Evolutionary conservation across 139 green algal species (phyloP).

Genomic region (Chlamydomonas schloesseri): DNA sequence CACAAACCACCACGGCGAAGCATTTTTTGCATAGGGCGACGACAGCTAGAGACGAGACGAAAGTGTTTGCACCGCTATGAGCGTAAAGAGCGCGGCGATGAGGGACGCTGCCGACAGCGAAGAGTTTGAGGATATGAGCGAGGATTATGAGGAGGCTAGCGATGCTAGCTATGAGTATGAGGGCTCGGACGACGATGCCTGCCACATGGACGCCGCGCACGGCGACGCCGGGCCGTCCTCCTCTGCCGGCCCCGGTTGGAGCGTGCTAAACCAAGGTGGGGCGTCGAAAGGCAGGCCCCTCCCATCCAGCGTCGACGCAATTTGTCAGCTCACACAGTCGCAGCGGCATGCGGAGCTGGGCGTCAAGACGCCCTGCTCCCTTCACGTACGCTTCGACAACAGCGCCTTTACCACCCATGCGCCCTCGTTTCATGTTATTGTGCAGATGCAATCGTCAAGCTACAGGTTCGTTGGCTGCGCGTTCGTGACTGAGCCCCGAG

Average conservation of each 20-base stretch:
- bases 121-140: constrained; percentile 3
- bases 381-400: not conserved
- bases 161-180: constrained; percentile 25
- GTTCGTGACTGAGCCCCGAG: no score
- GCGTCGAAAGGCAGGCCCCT: no score
- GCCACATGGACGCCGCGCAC: constrained; percentile 10
- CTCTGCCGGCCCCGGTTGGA: constrained; percentile 16
- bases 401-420: not conserved
- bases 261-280: constrained; percentile 28
- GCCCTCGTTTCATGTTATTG: not conserved
- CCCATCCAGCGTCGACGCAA: no score
- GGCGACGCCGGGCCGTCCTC: constrained; percentile 18
- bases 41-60: no score
- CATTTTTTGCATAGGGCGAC: no score
- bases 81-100: not conserved
- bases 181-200: not conserved
- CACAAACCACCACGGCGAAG: no score
- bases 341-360: not conserved
- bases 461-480: no score
- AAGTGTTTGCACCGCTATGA: not conserved
- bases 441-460: no score
- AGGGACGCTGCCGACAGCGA: constrained; percentile 10
- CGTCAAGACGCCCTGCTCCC: not conserved
- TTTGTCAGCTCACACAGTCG: not conserved
- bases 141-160: constrained; percentile 5